Evolutionary conservation across 139 green algal species (phyloP).

Genomic region (Chlorella sp.): DNA sequence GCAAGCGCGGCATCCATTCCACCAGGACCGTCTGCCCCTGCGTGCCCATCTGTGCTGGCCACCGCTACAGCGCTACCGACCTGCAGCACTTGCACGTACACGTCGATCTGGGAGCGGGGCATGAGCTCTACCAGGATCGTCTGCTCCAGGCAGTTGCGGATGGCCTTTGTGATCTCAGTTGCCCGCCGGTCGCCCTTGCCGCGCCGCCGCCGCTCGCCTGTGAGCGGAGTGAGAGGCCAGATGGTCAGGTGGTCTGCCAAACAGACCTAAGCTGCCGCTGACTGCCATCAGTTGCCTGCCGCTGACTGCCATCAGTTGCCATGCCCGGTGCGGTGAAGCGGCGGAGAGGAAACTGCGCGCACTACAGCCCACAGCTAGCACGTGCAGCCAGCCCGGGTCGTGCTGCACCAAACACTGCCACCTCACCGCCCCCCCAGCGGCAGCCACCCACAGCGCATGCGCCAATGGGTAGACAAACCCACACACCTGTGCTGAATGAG

Average conservation of each 20-base stretch:
- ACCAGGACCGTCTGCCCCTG: neutral
- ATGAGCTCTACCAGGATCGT: constrained; percentile 85
- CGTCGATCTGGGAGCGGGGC: constrained; percentile 87
- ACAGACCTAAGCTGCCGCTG: no score
- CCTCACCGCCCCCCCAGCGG: no score
- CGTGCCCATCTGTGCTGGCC: no score
- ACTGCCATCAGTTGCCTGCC: no score
- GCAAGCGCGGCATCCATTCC: constrained; percentile 6
- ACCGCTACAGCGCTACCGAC: neutral
- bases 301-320: no score
- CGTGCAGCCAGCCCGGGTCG: no score
- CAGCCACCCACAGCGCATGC: no score
- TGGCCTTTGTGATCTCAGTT: constrained; percentile 76
- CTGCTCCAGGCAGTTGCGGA: constrained; percentile 85
- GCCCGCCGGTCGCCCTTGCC: constrained; percentile 82
- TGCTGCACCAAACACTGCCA: no score
- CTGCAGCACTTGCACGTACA: constrained; percentile 82
- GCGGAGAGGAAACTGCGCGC: neutral
- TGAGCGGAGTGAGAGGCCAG: neutral
- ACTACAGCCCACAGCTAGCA: neutral
- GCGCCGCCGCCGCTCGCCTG: constrained; percentile 75
- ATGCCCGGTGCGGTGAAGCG: neutral
- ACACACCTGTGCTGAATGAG: constrained; percentile 86
- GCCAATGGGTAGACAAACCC: no score
- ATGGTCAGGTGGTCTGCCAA: neutral